Base-by-base conservation (phyloP, 2,329 filamentous ascomycete genomes). In the Pseudocercospora macadamiae region DNA sequence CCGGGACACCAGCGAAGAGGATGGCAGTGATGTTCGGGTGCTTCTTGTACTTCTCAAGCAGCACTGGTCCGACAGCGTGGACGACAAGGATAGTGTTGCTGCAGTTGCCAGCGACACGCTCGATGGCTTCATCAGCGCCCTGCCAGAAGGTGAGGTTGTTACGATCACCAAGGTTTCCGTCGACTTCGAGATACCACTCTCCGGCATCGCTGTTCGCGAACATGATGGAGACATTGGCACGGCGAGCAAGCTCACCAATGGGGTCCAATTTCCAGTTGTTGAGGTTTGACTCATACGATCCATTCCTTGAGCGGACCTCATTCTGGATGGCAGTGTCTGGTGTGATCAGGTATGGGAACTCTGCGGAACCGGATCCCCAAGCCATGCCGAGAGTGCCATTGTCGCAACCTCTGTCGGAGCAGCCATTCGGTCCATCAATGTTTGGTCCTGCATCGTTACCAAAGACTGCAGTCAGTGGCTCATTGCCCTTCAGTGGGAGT, bases 91-190 rank as follows among this genome's bases (percentile, higher is more conserved):
- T 67, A 10, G 68, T 70, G 66, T 71, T 71, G 59, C 51, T 62
- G 64, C 69, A 71, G 30, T 66, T 66, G 18, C 76, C 78, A 2
- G 69, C 69, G 21, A 73, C 65, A 48, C 66, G 90, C 75, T 89
- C 84, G 75, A 97, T 88, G 54, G 97, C 59, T 3, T 51, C 61
- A 25, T 69, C 67, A 12, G 61, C 65, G 7, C 55, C 57, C 34
- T 63, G 55, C 79, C 79, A 81, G 16, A 77, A 75, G 39, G 80
- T 74, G 14, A 82, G 71, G 62, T 81, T 75, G 58, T 76, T 79
- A 30, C 80, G 74, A 57, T 83, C 81, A 18, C 79, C 80, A 2
- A 70, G 69, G 53, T 78, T 76, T 25, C 71, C 58, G 9, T 70
- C 70, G 2, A 80, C 77, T 0, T 76, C 76, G 48, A 81, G 75